Evolutionary conservation across 257 asterid genomes (phyloP).

Genomic region (Vinca minor): DNA sequence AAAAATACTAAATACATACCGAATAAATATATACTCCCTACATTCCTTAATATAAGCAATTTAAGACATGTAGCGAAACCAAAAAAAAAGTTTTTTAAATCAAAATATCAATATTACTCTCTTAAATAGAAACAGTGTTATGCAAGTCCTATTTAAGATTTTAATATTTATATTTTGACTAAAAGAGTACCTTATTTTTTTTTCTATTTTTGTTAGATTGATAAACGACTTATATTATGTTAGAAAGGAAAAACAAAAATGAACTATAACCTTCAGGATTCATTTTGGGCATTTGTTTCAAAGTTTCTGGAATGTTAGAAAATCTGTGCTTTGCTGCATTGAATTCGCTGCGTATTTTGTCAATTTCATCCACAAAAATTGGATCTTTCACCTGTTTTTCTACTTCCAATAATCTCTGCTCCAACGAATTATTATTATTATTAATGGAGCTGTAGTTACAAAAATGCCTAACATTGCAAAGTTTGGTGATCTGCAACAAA

Average conservation of each 20-base stretch:
- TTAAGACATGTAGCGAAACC: no score
- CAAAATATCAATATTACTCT: no score
- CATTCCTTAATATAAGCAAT: no score
- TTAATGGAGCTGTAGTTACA: constrained; percentile 36
- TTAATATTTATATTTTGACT: no score
- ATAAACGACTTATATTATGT: no score
- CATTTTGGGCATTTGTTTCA: constrained; percentile 65
- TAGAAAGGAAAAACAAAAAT: background rate
- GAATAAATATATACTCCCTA: no score
- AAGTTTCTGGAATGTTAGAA: constrained; percentile 54
- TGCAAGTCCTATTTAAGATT: no score
- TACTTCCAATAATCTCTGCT: constrained; percentile 31
- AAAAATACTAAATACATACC: constrained; percentile 14
- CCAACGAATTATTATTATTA: constrained; percentile 26
- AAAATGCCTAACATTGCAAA: constrained; percentile 20
- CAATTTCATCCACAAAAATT: constrained; percentile 43
- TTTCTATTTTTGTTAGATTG: no score
- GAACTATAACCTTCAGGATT: constrained; percentile 57
- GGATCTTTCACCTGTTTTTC: constrained; percentile 25
- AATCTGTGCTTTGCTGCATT: constrained; percentile 61
- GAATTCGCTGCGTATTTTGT: constrained; percentile 48
- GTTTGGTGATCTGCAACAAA: constrained; percentile 35
- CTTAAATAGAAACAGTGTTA: no score
- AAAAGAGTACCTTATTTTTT: no score
- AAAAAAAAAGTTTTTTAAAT: no score